phyloP scores from a whole-genome alignment of 2,329 filamentous ascomycete genomes.

The Akanthomyces dipterigenus region DNA sequence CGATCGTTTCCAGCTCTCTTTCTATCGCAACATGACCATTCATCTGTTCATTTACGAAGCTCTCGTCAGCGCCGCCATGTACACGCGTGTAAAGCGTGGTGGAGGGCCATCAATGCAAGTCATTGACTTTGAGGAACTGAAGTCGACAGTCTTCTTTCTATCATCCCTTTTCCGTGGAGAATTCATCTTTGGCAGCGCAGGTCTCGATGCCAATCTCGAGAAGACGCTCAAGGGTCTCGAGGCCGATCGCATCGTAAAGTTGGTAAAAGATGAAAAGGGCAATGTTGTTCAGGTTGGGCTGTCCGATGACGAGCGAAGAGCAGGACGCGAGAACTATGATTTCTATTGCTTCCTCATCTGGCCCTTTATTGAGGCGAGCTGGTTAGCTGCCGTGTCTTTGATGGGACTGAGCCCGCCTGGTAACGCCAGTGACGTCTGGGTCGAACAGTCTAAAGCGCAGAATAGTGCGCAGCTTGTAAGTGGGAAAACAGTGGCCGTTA shows the following conservation, averaged over 20 bases:
- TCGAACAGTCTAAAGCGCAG: slow-evolving; percentile 71
- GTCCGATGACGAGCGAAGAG: slow-evolving; percentile 65
- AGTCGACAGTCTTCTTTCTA: slow-evolving; percentile 77
- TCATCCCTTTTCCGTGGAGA: slow-evolving; percentile 92
- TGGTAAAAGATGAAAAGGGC: slow-evolving; percentile 50
- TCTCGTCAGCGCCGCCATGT: slow-evolving; percentile 83
- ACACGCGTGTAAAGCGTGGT: slow-evolving; percentile 82
- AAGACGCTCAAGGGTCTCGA: slow-evolving; percentile 74
- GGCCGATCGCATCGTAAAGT: slow-evolving; percentile 65
- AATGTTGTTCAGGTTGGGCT: slow-evolving; percentile 65
- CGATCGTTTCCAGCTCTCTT: slow-evolving; percentile 92
- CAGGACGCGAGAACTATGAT: slow-evolving; percentile 89
- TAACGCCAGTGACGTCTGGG: slow-evolving; percentile 62
- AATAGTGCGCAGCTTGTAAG: slow-evolving; percentile 72
- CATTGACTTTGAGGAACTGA: slow-evolving; percentile 67
- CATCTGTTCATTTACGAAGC: slow-evolving; percentile 95
- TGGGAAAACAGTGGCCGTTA: slow-evolving; percentile 3
- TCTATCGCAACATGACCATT: slow-evolving; percentile 99
- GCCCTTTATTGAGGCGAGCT: slow-evolving; percentile 93
- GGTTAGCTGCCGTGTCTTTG: slow-evolving; percentile 83
- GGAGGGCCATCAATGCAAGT: slow-evolving; percentile 77
- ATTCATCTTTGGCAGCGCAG: slow-evolving; percentile 92
- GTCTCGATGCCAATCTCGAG: slow-evolving; percentile 71
- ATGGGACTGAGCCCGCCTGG: slow-evolving; percentile 69
- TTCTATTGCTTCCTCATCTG: slow-evolving; percentile 99